A percentile compares a stretch with the other conserved stretches of the same genome.
Evolutionary conservation across 768 basidiomycete genomes (phyloP).

Genomic region (Mycena filopes): DNA sequence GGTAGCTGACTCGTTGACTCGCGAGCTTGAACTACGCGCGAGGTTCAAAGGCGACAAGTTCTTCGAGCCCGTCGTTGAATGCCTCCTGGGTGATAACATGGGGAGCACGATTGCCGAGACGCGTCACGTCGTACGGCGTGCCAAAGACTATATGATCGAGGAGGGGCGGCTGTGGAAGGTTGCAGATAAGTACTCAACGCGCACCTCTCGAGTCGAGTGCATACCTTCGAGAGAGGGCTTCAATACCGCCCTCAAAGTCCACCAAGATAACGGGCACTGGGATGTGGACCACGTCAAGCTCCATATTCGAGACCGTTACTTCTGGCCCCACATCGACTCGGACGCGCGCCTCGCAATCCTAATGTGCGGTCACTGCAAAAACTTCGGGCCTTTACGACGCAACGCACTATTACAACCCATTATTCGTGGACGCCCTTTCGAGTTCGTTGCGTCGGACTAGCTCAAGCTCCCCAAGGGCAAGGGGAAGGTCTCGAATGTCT

Average conservation of each 20-base stretch:
- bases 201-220: conserved; percentile 4
- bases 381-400: conserved; percentile 34
- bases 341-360: conserved; percentile 33
- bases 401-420: conserved; percentile 42
- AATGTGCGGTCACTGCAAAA: conserved; percentile 38
- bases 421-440: conserved; percentile 38
- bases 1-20: background rate
- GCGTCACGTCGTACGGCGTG: background rate
- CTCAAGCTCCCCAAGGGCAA: conserved; percentile 18
- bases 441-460: conserved; percentile 41
- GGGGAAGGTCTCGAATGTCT: background rate
- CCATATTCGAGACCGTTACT: conserved; percentile 23
- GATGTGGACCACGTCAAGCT: conserved; percentile 35
- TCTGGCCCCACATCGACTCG: conserved; percentile 33
- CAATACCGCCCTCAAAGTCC: conserved; percentile 18
- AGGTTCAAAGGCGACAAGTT: conserved; percentile 23
- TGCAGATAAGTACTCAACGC: conserved; percentile 3
- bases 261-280: conserved; percentile 32
- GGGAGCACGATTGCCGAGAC: conserved; percentile 20
- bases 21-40: background rate
- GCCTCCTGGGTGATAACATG: too few species aligned
- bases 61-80: conserved; percentile 9
- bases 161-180: conserved; percentile 21
- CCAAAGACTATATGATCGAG: conserved; percentile 9
- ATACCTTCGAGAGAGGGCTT: conserved; percentile 16